Evolutionary conservation across 148 eudicot species (phyloP), one percentile per base, ranked within the genome.

Genomic region (Heliamphora exappendiculata): DNA sequence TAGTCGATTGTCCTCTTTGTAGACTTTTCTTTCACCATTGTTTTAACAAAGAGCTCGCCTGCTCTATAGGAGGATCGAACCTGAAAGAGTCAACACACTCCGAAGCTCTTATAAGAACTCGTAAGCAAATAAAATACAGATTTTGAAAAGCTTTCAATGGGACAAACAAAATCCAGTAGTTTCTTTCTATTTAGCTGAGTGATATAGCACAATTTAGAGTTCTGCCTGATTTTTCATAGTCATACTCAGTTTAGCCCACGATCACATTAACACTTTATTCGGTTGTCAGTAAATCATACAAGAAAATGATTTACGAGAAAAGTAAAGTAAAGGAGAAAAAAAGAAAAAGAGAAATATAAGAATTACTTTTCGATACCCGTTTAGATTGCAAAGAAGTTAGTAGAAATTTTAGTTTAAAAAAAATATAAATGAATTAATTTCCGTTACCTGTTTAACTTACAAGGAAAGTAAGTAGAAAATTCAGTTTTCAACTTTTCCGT

Each of bases 31-130:
- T 85, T 85, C 69, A 87, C 86, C 86, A 87, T 87, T 6, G 90
- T 82, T 79, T 85, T 70, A 17, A 87, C 88, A 79, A 87, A 87
- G 70, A 87, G 86, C 73, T 87, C 90, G 49, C 90, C 90, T 73
- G 90, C 90, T 74, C 90, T 85, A 42, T 87, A 87, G 2, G 90
- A 87, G 59, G 90, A 79, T 47, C 82, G 82, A 22, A 79, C 82
- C 82, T 79, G 68, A 11, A 78, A 51, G 16, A 55, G 59, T 66
- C 24, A 49, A 78, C 24, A 45, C 7, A n/a, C 39, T 33, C 8
- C 17, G 24, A 39, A 37, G 34, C 10, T 53, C 70, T 12, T 36
- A 70, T 2, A 17, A 31, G 42, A 31, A 44, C 55, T 47, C 26
- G 37, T 1, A 59, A 59, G 28, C 11, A 33, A 4, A 57, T 37